phyloP scores from a whole-genome alignment of 331 rosid species.

The Acacia concinna region DNA sequence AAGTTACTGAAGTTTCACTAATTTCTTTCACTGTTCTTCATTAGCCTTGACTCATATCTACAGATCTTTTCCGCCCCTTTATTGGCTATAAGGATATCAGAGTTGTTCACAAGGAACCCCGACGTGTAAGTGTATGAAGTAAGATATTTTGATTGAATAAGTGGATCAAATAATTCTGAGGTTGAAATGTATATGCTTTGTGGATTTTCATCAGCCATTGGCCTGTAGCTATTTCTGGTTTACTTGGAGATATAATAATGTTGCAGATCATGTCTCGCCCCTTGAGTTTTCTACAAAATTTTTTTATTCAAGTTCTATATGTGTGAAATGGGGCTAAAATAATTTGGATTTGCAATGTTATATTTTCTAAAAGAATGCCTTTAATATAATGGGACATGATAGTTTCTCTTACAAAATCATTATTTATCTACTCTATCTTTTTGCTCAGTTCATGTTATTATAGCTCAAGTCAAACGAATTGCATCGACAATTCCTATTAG shows the following conservation, averaged over 20 bases:
- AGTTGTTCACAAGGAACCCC: slow-evolving; percentile 84
- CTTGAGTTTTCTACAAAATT: not conserved
- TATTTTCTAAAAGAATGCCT: not conserved
- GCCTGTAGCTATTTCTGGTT: not conserved
- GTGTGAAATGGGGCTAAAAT: not conserved
- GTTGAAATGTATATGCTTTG: not conserved
- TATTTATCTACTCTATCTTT: not conserved
- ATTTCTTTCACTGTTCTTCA: slow-evolving; percentile 19
- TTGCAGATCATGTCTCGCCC: not conserved
- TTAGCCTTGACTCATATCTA: slow-evolving; percentile 52
- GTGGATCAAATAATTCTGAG: not conserved
- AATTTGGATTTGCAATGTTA: not conserved
- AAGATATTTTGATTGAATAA: not conserved
- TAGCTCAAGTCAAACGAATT: not conserved
- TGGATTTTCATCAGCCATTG: not conserved
- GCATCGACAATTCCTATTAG: not conserved
- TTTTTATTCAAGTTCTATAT: not conserved
- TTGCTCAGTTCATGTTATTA: not conserved
- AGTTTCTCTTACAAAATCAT: not conserved
- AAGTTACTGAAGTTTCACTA: slow-evolving; percentile 23
- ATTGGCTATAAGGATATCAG: slow-evolving; percentile 70
- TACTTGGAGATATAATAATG: not conserved
- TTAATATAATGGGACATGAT: not conserved
- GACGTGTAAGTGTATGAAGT: slow-evolving; percentile 60
- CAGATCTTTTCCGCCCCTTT: slow-evolving; percentile 84